Evolutionary conservation across 2,329 filamentous ascomycete species (phyloP).

Genomic region (Elsinoe ampelina): DNA sequence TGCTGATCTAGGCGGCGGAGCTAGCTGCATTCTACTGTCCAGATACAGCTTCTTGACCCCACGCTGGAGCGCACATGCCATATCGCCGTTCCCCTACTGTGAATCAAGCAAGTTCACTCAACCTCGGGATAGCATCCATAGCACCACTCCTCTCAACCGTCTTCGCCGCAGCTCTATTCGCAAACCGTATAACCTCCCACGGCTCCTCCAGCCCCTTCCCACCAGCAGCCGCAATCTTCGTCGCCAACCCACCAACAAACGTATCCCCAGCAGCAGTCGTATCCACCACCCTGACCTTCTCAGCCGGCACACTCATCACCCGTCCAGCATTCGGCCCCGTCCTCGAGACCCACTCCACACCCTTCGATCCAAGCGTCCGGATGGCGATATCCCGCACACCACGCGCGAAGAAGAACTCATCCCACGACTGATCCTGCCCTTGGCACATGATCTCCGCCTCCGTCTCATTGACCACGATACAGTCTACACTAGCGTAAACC

Average conservation of each 20-base stretch:
- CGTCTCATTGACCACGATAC: slow-evolving; percentile 84
- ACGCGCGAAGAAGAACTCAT: slow-evolving; percentile 50
- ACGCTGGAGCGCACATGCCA: not conserved
- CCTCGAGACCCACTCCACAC: slow-evolving; percentile 52
- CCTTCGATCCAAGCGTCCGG: slow-evolving; percentile 73
- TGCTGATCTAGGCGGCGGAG: too few species aligned
- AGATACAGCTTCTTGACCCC: too few species aligned
- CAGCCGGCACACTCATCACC: slow-evolving; percentile 37
- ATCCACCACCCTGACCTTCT: slow-evolving; percentile 71
- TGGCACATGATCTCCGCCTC: slow-evolving; percentile 68
- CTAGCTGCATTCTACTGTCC: too few species aligned
- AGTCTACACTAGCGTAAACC: slow-evolving; percentile 59
- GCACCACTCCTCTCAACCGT: slow-evolving; percentile 59
- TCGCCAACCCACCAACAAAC: slow-evolving; percentile 80
- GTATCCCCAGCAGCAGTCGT: slow-evolving; percentile 93
- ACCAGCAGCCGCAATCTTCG: slow-evolving; percentile 53
- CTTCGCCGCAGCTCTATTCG: slow-evolving; percentile 53
- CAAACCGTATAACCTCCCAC: slow-evolving; percentile 49
- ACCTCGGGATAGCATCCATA: slow-evolving; percentile 58
- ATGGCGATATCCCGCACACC: slow-evolving; percentile 73
- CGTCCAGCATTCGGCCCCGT: not conserved
- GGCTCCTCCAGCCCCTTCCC: slow-evolving; percentile 37
- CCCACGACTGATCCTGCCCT: slow-evolving; percentile 27
- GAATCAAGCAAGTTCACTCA: slow-evolving; percentile 39
- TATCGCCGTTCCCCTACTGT: not conserved